Evolutionary conservation across 345 rosid genomes (phyloP).

Genomic region (Gossypium sturtianum): DNA sequence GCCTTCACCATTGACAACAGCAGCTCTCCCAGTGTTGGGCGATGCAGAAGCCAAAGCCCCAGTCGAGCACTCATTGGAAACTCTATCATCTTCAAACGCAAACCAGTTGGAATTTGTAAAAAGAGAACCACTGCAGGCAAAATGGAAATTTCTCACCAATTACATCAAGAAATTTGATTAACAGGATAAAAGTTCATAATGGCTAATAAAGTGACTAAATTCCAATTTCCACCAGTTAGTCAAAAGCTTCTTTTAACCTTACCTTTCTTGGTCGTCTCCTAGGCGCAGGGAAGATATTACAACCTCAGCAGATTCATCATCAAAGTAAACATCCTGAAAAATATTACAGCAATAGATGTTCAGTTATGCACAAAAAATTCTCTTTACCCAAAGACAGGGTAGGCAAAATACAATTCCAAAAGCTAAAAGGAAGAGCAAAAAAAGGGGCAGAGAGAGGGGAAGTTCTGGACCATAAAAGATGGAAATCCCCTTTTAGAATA

Average conservation of each 20-base stretch:
- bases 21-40: conserved; percentile 41
- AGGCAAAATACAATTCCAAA: neutral
- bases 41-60: conserved; percentile 56
- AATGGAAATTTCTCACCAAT: neutral
- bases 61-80: conserved; percentile 43
- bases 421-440: neutral
- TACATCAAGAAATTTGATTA: neutral
- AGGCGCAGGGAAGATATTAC: conserved; percentile 91
- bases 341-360: conserved; percentile 8
- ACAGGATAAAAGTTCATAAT: neutral
- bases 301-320: conserved; percentile 97
- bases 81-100: conserved; percentile 74
- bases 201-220: neutral
- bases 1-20: conserved; percentile 18
- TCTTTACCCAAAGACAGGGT: neutral
- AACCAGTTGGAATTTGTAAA: conserved; percentile 92
- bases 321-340: conserved; percentile 92
- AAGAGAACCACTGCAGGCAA: conserved; percentile 58
- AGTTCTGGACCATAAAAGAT: neutral
- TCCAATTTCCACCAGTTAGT: neutral
- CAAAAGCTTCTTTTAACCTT: neutral
- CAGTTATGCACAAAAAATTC: conserved; percentile 11
- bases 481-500: neutral
- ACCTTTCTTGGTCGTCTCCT: conserved; percentile 93
- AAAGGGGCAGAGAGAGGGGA: neutral